Evolutionary conservation across 1,284 basidiomycete genomes (phyloP), one percentile per base, ranked within the genome.

Genomic region (Irpex sp.): DNA sequence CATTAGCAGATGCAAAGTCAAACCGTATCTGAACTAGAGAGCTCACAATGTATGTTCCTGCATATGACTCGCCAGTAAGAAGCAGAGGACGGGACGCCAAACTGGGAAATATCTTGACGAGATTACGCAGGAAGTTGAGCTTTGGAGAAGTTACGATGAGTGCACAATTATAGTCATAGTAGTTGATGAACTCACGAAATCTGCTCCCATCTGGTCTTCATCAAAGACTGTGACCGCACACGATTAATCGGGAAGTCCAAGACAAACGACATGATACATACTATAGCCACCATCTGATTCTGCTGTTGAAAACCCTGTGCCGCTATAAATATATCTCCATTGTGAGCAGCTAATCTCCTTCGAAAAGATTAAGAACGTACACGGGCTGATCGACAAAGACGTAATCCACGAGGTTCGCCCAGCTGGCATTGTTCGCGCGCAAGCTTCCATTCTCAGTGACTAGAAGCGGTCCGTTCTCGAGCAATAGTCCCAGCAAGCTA

Each of bases 31-130:
- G 37, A 57, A 40, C 8, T 11, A 26, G 21, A 26, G 21, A 26
- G 21, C 21, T 48, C 31, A 58, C 59, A 59, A 88, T 87, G 69
- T 84, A 89, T 65, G 78, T 79, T 51, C 88, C 87, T 17, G 88
- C 82, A 72, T 88, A 89, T 69, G 84, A 86, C 72, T 89, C 88
- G 1, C 88, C 88, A 2, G 81, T 83, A 44, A 90, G 70, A 69
- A 84, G 74, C 21, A 90, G 77, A 9, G 87, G 88, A 40, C 87
- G 82, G 0, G 75, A 81, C 2, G 81, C 80, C 31, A 89, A 77
- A 65, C 77, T 77, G 5, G 88, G 88, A 71, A 89, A 90, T 7
- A 88, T 82, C 67, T 85, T 85, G 67, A 87, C 84, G 4, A 89
- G 74, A 69, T 89, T 89, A 26, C 70, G 73, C 56, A 90, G 70